Base-by-base conservation (phyloP, 345 rosid species). In the Populus davidiana region DNA sequence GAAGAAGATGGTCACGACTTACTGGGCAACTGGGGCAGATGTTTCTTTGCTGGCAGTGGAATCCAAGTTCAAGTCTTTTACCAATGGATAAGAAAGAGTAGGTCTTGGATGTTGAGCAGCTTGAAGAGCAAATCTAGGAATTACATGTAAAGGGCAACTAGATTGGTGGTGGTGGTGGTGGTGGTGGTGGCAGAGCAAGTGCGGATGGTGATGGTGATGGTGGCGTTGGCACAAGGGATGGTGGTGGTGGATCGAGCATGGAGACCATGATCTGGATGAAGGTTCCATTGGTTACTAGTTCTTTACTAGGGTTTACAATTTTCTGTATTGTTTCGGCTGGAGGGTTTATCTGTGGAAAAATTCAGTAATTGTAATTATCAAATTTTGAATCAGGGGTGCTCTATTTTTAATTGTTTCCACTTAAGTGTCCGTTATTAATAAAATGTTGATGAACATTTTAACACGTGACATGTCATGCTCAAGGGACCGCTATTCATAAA, bases 281-380 rank as follows among this genome's bases (percentile, higher is more conserved):
- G 83, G 69, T 38, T 79, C 81, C 83, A 83, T 83, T 66, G 23
- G 8, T 66, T 4, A 36, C 31, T 23, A 36, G 31, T 63, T 63
- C 31, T 27, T 63, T 29, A 66, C 10, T 29, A 33, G 33, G 69
- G 69, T 66, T 66, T 20, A n/a, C 25, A 20, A 20, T 59, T 59
- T 59, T 8, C 9, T 2, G 64, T 20, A 14, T 16, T 47, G 12
- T 16, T 47, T 16, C 18, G 52, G 52, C 52, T 13, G 52, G 18
- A 47, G 52, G 52, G 52, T 3, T 47, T 47, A 12, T 3, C 18
- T 12, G 52, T 14, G 16, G 52, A 14, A 47, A 47, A 43, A 2
- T 2, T 43, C 47, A 43, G 47, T 43, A 43, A 43, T 43, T 43
- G 47, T 43, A 10, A 41, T 41, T 9, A 41, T 41, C 44, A 41